phyloP scores from a whole-genome alignment of 352 stramenopile species.

The Pythium dissimile region DNA sequence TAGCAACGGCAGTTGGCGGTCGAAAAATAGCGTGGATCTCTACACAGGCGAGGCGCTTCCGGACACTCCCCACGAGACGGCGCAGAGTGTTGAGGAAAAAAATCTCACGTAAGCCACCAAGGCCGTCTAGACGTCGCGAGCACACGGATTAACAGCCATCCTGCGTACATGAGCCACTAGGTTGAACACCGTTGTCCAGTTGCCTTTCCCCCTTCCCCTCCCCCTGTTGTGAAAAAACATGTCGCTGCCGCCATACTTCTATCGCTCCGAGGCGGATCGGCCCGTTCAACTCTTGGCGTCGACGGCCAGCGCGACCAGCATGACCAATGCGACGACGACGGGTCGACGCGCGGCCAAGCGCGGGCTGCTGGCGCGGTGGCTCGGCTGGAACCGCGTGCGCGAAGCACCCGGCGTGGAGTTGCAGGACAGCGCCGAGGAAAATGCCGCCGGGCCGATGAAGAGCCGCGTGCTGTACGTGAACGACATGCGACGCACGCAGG shows the following conservation, averaged over 20 bases:
- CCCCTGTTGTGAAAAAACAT: not conserved
- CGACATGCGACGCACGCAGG: slow-evolving; percentile 53
- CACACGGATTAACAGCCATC: not conserved
- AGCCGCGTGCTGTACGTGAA: slow-evolving; percentile 75
- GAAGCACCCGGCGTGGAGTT: slow-evolving; percentile 25
- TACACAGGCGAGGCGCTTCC: too few relatives aligned
- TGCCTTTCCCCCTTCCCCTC: not conserved
- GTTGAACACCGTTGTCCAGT: too few relatives aligned
- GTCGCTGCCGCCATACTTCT: slow-evolving; percentile 23
- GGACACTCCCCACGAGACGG: not conserved
- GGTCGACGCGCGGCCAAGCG: not conserved
- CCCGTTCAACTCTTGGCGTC: slow-evolving; percentile 2
- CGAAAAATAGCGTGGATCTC: not conserved
- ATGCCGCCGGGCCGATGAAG: slow-evolving; percentile 27
- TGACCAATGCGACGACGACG: not conserved
- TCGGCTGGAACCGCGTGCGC: slow-evolving; percentile 35
- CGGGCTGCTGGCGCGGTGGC: slow-evolving; percentile 1
- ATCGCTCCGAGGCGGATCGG: slow-evolving; percentile 8
- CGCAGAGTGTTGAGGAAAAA: too few relatives aligned
- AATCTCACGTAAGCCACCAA: not conserved
- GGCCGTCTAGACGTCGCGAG: not conserved
- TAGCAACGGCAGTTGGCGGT: not conserved
- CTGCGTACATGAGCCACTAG: too few relatives aligned
- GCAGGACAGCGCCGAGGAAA: not conserved
- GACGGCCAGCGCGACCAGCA: not conserved